Conservation (phyloP, 176 grass and related monocot species). For the Triticum urartu region DNA sequence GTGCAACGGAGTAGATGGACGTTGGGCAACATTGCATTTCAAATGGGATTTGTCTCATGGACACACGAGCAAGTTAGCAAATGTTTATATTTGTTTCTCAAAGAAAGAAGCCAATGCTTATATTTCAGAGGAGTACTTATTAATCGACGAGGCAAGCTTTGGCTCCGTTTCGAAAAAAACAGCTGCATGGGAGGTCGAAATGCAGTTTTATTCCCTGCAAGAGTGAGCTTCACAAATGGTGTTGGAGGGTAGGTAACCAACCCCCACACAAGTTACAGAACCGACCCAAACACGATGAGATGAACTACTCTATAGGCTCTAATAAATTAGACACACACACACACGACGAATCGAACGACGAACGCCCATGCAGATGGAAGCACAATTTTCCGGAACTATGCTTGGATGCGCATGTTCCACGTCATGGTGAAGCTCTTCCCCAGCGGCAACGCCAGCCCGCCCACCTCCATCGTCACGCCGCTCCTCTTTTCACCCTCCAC, state of each 20-base stretch:
- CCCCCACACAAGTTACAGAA: not conserved
- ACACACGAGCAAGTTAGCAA: too few relatives aligned
- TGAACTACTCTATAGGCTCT: not conserved
- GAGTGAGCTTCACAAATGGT: not conserved
- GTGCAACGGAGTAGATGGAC: too few relatives aligned
- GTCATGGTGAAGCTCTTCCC: conserved; percentile 91
- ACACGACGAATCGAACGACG: not conserved
- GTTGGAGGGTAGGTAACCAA: not conserved
- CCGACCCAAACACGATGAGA: not conserved
- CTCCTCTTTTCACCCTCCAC: conserved; percentile 35
- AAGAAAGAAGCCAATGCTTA: too few relatives aligned
- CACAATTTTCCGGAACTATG: conserved; percentile 14
- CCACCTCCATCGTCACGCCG: conserved; percentile 65
- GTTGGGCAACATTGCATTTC: too few relatives aligned
- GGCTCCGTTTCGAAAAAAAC: too few relatives aligned
- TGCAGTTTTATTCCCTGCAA: too few relatives aligned
- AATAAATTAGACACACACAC: not conserved
- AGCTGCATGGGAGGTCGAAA: too few relatives aligned
- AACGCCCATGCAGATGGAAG: conserved; percentile 14
- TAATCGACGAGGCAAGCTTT: too few relatives aligned
- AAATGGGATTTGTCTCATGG: too few relatives aligned
- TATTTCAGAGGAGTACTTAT: too few relatives aligned
- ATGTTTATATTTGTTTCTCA: too few relatives aligned
- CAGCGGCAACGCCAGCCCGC: conserved; percentile 70
- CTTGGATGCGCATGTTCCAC: conserved; percentile 63